Evolutionary conservation across 352 stramenopile species (phyloP), one percentile per base, ranked within the genome.

Genomic region (Phytophthora citricola): DNA sequence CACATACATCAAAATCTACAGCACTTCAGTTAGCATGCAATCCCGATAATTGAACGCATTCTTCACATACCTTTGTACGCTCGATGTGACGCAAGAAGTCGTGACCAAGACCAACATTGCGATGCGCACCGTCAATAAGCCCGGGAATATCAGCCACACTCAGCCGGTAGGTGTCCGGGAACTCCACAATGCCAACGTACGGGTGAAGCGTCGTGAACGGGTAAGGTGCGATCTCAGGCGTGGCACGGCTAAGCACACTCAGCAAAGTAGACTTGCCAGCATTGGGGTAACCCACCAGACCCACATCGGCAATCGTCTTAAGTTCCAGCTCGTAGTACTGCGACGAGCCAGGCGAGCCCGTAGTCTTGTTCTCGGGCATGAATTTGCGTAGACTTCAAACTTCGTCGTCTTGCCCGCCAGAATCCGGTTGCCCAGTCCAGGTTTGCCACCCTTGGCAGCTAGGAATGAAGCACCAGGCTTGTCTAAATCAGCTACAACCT

Each of bases 51-150:
- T 11, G 4, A 10, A 57, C 14, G 7, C 20, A 22, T 45, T 32
- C 40, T 29, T 45, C 36, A 17, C 43, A 58, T 61, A 99, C 95
- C 66, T 98, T 97, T 64, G 97, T 99, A 32, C 98, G 93, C 75
- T 99, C 96, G 45, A 99, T 98, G 76, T 99, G 98, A 22, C 97
- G 82, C 52, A 99, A 75, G 69, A 99, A 99, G 38, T 98, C 94
- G 63, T 98, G 93, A 26, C 98, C 98, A n/a, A 99, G 80, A n/a
- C 98, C 98, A 53, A 97, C 92, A 62, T 99, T 98, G 10, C 89
- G 80, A 53, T 98, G 89, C 0, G 98, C 98, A 24, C 90, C 90
- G 54, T 97, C 89, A 43, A 97, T 96, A 38, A 97, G 78, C 14
- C 90, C 90, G 4, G 90, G 90, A 50, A 97, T 94, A 36, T 97